Base-by-base conservation (phyloP, 768 basidiomycete genomes). In the Leccinum sublutescens region DNA sequence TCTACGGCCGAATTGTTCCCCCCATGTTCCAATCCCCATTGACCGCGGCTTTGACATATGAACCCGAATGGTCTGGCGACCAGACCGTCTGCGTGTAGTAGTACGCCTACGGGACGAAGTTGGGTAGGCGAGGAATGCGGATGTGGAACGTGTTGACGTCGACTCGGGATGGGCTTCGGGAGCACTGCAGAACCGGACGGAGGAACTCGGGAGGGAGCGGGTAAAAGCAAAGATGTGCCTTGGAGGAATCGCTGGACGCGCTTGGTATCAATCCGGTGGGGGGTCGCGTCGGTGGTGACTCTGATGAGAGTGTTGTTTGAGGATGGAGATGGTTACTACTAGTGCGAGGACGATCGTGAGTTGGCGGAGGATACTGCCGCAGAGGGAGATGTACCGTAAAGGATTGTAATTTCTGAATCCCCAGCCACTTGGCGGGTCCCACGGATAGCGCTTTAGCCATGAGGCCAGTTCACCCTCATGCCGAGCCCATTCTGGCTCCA, bases 251-350 rank as follows among this genome's bases (percentile, higher is more conserved):
- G 12, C 76, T 91, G 12, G 72, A 74, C 9, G 83, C 80, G 31
- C 75, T 91, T 31, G 89, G 87, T 1, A 81, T 90, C 65, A 79
- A 83, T 1, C 77, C 84, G 15, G 73, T 75, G 45, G 86, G 40
- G 74, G 25, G 25, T 91, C 1, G 87, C 88, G 3, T 77, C 76
- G 17, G 88, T 86, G 1, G 84, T 90, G 51, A 77, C 83, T 29
- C 71, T 85, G 12, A 70, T 75, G 7, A 68, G 81, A 61, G 38
- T 84, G 40, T 52, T 71, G 19, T 48, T 63, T 5, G 69, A 54
- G 60, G 65, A 65, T 57, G 51, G 40, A 38, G 15, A 15, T 8
- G 15, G 6, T 15, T 17, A 38, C 36, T 23, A 23, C 23, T 23
- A 5, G 36, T 9, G 17, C 17, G 17, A 40, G 17, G 40, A 40